Base-by-base conservation (phyloP, 805 yeast genomes). In the Starmerella stellata region DNA sequence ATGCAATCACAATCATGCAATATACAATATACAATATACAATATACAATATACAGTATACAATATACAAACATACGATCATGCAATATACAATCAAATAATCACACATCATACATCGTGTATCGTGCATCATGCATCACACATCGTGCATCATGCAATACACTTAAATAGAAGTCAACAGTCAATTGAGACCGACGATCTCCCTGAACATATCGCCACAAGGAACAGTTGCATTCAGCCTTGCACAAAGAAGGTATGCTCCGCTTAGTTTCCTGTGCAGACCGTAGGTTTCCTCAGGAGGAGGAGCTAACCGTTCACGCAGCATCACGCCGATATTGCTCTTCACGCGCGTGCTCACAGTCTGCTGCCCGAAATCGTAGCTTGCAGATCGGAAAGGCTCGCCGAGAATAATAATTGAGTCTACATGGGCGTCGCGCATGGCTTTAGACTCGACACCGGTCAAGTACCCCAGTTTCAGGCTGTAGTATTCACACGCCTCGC, bases 271-370 rank as follows among this genome's bases (percentile, higher is more conserved):
- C 52, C 98, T 68, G 60, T 90, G 98, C 50, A 90, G 64, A n/a
- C 93, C 78, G 56, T 90, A 90, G 0, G 98, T 90, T 58, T 90
- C 98, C 53, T 90, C 96, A 2, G 98, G 98, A 13, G 98, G 98
- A 3, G 98, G 95, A 3, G 94, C 73, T 44, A 90, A 64, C 49
- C 98, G 71, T 58, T 90, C 94, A 44, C 75, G 71, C 44, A 90
- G 66, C 98, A 90, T 90, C 38, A 85, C 61, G 2, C 82, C 75
- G 47, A 90, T 81, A 52, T 85, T 83, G 2, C 72, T 76, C 47
- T 93, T 70, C 18, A 90, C 95, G 46, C 96, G 70, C 47, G 82
- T 95, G 4, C 96, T 83, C 32, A 90, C 87, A 13, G 95, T 85
- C 58, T 90, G 98, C 40, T 70, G 62, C 21, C 69, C 62, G 61